These are phyloP conservation scores for Hericium coralloides DNA, from an alignment of 768 basidiomycete species.

Conservation along the genomic window DNA sequence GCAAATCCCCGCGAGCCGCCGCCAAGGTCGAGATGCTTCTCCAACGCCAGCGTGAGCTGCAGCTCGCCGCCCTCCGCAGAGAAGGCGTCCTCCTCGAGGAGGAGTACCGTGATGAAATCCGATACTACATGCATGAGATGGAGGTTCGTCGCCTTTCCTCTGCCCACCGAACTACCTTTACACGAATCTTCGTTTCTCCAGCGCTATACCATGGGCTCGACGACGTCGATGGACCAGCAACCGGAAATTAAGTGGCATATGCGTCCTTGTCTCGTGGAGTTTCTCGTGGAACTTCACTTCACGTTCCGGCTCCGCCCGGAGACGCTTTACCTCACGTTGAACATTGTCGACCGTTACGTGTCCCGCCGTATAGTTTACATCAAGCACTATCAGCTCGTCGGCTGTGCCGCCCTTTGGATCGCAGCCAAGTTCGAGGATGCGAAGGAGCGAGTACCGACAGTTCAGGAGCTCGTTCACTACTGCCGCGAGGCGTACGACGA, in stretches of 20 bases:
- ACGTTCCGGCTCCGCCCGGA: slow-evolving; percentile 97
- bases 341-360: slow-evolving; percentile 98
- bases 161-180: neutral
- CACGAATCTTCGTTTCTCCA: slow-evolving; percentile 23
- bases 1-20: slow-evolving; percentile 59
- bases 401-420: slow-evolving; percentile 98
- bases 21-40: slow-evolving; percentile 50
- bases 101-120: slow-evolving; percentile 92
- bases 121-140: slow-evolving; percentile 94
- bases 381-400: slow-evolving; percentile 99
- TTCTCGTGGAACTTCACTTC: slow-evolving; percentile 97
- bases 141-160: slow-evolving; percentile 61
- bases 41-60: slow-evolving; percentile 62
- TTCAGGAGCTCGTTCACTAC: slow-evolving; percentile 89
- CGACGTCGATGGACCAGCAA: slow-evolving; percentile 96
- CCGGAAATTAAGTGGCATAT: slow-evolving; percentile 99
- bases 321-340: slow-evolving; percentile 95
- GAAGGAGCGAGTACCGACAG: slow-evolving; percentile 95
- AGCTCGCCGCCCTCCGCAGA: slow-evolving; percentile 57
- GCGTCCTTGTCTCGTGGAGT: slow-evolving; percentile 97
- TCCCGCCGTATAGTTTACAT: slow-evolving; percentile 97
- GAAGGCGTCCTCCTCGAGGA: slow-evolving; percentile 82
- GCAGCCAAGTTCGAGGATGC: slow-evolving; percentile 99
- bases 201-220: slow-evolving; percentile 84
- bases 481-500: slow-evolving; percentile 97